A percentile compares a stretch with the other conserved stretches of the same genome.
Evolutionary conservation across 2,329 filamentous ascomycete species (phyloP).

Genomic region (Colletotrichum sublineola): DNA sequence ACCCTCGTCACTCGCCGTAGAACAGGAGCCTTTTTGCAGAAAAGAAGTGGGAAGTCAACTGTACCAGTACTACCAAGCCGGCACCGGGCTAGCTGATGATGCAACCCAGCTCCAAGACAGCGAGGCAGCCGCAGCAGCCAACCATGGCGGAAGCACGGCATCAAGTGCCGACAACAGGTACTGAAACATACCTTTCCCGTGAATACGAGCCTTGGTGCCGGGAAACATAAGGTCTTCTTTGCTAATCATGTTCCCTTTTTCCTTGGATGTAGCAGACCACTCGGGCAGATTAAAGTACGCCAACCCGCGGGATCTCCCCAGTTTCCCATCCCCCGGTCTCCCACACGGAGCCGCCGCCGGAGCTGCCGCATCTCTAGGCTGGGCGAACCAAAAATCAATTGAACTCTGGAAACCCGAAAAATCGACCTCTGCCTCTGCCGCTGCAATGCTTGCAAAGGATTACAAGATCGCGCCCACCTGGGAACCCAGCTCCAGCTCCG

Average conservation of each 20-base stretch:
- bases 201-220: constrained; percentile 25
- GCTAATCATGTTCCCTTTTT: constrained; percentile 10
- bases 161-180: constrained; percentile 41
- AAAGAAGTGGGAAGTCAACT: constrained; percentile 7
- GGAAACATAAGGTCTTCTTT: neutral
- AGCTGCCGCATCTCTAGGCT: constrained; percentile 80
- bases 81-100: constrained; percentile 37
- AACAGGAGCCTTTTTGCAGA: constrained; percentile 14
- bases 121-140: constrained; percentile 27
- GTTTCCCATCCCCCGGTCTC: constrained; percentile 77
- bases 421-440: constrained; percentile 63
- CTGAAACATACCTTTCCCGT: constrained; percentile 28
- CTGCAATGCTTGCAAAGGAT: constrained; percentile 57
- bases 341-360: constrained; percentile 73
- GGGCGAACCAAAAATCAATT: constrained; percentile 75
- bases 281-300: constrained; percentile 75
- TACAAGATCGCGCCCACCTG: constrained; percentile 64
- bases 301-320: constrained; percentile 78
- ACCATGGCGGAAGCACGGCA: constrained; percentile 41
- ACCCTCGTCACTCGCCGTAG: constrained; percentile 14
- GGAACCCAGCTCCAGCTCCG: constrained; percentile 73
- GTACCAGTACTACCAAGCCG: constrained; percentile 37
- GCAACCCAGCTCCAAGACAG: constrained; percentile 40
- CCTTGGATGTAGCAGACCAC: constrained; percentile 32
- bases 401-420: constrained; percentile 76